Base-by-base conservation (phyloP, 2,329 filamentous ascomycete genomes). In the Aureobasidium vineae region DNA sequence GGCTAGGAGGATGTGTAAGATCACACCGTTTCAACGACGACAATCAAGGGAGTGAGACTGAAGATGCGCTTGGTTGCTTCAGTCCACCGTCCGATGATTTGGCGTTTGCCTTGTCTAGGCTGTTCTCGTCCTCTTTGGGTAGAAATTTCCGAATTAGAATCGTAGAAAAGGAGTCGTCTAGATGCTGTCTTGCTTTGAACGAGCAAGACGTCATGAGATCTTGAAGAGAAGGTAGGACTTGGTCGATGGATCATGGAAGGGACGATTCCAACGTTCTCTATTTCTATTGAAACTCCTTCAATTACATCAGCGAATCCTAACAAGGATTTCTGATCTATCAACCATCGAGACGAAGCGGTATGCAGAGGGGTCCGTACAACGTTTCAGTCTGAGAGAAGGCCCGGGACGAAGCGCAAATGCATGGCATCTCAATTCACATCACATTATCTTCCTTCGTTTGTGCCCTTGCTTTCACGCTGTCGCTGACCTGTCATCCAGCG, bases 341-440 rank as follows among this genome's bases (percentile, higher is more conserved):
- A 52, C 36, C 28, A 47, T 31, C 43, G 7, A 54, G 31, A 54
- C 33, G 33, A 38, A 49, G 28, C 43, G 41, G 57, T 63, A 63
- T 63, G 59, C 59, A 63, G 4, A 36, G 59, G 40, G 45, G 59
- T 52, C 49, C 6, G 28, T 43, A 64, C 61, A 64, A 64, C 49
- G 61, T 64, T 64, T 64, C 40, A 45, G 64, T 52, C 41, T 38
- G n/a, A 50, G 45, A 43, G 38, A 52, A 65, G 64, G 64, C 54
- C 64, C 64, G 64, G 53, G 45, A 52, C 64, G 64, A 59, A 59
- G 64, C 53, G 53, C 52, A 45, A 56, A 57, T 66, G 64, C 64
- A 66, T 52, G 64, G 53, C 64, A 66, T 66, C 36, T 41, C 43
- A 60, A 60, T 60, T 60, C 64, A 66, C 64, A 66, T 59, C 64